These are phyloP conservation scores for Pistacia vera DNA, from an alignment of 345 rosid genomes.

Conservation along the genomic window DNA sequence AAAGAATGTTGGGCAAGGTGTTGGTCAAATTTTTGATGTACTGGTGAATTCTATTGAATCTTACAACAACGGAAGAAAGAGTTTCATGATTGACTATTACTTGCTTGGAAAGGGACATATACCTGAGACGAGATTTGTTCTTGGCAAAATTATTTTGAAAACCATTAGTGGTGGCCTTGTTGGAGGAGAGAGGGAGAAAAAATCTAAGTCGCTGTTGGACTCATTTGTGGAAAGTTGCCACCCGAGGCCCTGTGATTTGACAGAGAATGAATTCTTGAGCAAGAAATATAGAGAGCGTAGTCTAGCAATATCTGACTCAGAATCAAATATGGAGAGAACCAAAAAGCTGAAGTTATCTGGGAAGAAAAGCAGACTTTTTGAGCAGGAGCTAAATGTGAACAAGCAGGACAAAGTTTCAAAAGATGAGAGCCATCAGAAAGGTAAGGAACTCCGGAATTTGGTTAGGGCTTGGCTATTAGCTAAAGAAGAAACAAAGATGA, in stretches of 20 bases:
- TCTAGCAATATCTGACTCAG: constrained; percentile 12
- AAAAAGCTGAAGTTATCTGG: constrained; percentile 27
- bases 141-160: constrained; percentile 77
- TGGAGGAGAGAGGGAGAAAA: constrained; percentile 25
- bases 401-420: constrained; percentile 1
- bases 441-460: constrained; percentile 14
- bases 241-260: constrained; percentile 14
- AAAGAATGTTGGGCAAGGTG: constrained; percentile 41
- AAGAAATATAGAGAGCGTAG: constrained; percentile 22
- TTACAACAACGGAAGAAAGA: constrained; percentile 33
- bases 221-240: constrained; percentile 15
- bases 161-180: constrained; percentile 51
- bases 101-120: constrained; percentile 62
- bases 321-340: constrained; percentile 19
- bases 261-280: constrained; percentile 17
- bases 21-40: constrained; percentile 45
- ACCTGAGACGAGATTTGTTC: constrained; percentile 61
- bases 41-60: constrained; percentile 40
- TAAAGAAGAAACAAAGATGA: constrained; percentile 11
- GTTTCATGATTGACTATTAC: constrained; percentile 40
- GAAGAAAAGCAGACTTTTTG: constrained; percentile 3
- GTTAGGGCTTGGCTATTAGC: not conserved
- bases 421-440: constrained; percentile 10
- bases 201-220: constrained; percentile 9
- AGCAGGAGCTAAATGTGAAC: not conserved